Evolutionary conservation across 805 yeast species (phyloP), one percentile per base, ranked within the genome.

Genomic region (Wickerhamiella brachini): DNA sequence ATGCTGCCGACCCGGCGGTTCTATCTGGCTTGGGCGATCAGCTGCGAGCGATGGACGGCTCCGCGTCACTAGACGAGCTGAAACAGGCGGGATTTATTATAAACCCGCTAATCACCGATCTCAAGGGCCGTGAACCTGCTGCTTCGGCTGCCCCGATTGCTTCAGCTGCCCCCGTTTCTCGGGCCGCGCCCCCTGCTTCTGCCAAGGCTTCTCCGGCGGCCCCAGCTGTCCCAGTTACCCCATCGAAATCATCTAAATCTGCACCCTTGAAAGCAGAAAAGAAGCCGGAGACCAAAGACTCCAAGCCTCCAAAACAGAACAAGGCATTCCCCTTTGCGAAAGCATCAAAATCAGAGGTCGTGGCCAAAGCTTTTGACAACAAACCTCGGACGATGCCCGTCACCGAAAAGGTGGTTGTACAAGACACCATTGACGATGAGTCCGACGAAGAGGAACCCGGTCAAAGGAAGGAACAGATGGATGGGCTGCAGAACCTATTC

Each of bases 361-460:
- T 51, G 15, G 41, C 50, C 24, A 26, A 49, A 10, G 49, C 51
- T 12, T 46, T 45, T 20, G 29, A 17, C 7, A 44, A 47, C 7
- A 34, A 18, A 21, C 48, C 49, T n/a, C 29, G 17, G 4, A 8
- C 18, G 4, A 45, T 12, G 38, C 53, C 57, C 1, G 56, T 53
- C 2, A 21, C 44, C 9, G 55, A 55, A 24, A 45, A 49, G 21
- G 52, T 53, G 2, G 59, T 56, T 2, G 51, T 49, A 21, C 39
- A 49, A 15, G 55, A 51, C 6, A 47, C 43, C 5, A 47, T 42
- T n/a, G 49, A 34, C 4, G 44, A 44, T 23, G 54, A 51, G 7
- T 12, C 1, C 2, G 44, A 26, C 3, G 49, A 38, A 12, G n/a
- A 24, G 17, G 29, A 37, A 9, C 24, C 29, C 12, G 29, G 12